These are phyloP conservation scores for Sphagnum tenellum DNA, from an alignment of 225 moss, liverwort and hornwort genomes.

Conservation along the genomic window DNA sequence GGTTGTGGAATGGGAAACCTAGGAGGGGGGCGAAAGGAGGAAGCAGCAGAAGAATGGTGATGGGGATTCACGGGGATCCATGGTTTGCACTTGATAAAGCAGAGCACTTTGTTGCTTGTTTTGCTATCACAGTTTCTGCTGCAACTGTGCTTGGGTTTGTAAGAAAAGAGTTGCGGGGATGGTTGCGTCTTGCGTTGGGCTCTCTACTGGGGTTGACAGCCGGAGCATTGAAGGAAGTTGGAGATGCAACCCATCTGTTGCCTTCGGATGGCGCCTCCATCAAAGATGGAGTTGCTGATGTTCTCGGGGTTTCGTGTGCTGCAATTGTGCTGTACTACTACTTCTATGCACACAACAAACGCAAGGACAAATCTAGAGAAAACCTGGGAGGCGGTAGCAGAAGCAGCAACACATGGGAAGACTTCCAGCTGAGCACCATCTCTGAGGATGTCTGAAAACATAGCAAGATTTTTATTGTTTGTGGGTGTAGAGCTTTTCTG, in stretches of 20 bases:
- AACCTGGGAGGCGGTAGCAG: too few species aligned
- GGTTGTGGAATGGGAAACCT: too few species aligned
- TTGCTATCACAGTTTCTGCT: slow-evolving; percentile 16
- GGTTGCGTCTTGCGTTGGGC: slow-evolving; percentile 20
- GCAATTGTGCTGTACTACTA: too few species aligned
- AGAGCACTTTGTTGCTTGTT: slow-evolving; percentile 28
- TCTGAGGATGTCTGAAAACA: too few species aligned
- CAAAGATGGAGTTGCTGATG: slow-evolving; percentile 28
- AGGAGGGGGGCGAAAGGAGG: too few species aligned
- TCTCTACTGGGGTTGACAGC: slow-evolving; percentile 16
- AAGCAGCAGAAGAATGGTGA: too few species aligned
- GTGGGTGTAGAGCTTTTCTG: too few species aligned
- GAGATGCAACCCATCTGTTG: slow-evolving; percentile 29
- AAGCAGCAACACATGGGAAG: too few species aligned
- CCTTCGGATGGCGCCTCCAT: slow-evolving; percentile 23
- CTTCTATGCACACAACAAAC: too few species aligned
- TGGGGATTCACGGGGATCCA: slow-evolving; percentile 10
- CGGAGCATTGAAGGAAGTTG: slow-evolving; percentile 29
- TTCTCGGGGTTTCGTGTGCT: slow-evolving; percentile 11
- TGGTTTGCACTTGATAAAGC: slow-evolving; percentile 34
- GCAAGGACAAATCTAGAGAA: too few species aligned
- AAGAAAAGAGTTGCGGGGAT: slow-evolving; percentile 7
- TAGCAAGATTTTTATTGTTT: too few species aligned
- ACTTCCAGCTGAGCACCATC: too few species aligned
- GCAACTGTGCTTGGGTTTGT: slow-evolving; percentile 6